phyloP scores from a whole-genome alignment of 2,329 filamentous ascomycete genomes.

The Fonsecaea pugnacius region DNA sequence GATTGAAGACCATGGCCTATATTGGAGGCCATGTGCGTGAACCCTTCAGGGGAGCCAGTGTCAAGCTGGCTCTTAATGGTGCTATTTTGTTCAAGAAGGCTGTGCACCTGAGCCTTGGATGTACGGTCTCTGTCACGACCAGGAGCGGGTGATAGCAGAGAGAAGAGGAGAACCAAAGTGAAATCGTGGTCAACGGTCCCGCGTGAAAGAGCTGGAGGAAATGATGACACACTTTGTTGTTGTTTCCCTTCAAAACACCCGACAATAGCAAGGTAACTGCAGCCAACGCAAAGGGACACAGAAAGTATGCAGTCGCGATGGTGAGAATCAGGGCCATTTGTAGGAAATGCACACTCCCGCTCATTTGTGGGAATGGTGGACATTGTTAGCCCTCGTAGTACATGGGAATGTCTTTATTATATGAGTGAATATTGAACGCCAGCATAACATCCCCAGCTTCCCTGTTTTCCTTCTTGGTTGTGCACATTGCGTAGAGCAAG shows the following conservation, averaged over 20 bases:
- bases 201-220: neutral
- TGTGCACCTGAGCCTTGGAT: neutral
- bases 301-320: neutral
- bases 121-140: neutral
- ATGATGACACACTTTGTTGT: neutral
- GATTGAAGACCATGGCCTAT: neutral
- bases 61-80: neutral
- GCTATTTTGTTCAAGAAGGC: no score
- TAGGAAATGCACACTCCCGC: neutral
- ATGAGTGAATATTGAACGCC: constrained; percentile 1
- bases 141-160: neutral
- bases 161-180: neutral
- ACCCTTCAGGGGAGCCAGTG: no score
- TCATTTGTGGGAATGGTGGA: neutral
- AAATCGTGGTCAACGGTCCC: neutral
- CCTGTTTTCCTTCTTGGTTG: neutral
- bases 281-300: neutral
- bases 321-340: constrained; percentile 3
- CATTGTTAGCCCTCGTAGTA: no score
- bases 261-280: constrained; percentile 4
- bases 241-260: neutral
- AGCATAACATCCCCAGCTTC: neutral
- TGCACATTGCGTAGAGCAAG: neutral
- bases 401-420: neutral
- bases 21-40: neutral